Percentiles rank a stretch among this genome's conserved stretches.
These are phyloP conservation scores for Triangularia verruculosa DNA, from an alignment of 2,329 filamentous ascomycete genomes.

Conservation along the genomic window DNA sequence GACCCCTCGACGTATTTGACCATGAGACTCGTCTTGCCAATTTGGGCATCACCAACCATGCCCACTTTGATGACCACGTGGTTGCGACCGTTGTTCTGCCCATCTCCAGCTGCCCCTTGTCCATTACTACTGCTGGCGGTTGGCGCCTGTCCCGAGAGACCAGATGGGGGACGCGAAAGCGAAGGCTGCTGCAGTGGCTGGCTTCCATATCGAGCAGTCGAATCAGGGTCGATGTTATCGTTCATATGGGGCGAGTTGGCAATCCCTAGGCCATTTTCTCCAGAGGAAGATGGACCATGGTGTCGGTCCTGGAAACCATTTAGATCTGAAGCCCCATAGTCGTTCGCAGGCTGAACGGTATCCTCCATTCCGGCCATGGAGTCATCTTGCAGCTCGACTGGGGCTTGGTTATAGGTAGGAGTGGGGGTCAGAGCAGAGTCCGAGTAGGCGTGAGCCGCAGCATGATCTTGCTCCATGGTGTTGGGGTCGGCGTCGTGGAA, in stretches of 20 bases:
- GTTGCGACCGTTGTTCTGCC: slow-evolving; percentile 51
- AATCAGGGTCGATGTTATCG: slow-evolving; percentile 38
- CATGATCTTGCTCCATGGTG: slow-evolving; percentile 45
- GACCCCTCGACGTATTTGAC: slow-evolving; percentile 99
- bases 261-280: slow-evolving; percentile 47
- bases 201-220: slow-evolving; percentile 44
- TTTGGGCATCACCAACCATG: slow-evolving; percentile 99
- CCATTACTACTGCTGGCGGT: slow-evolving; percentile 36
- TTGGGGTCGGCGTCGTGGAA: slow-evolving; percentile 50
- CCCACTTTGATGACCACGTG: slow-evolving; percentile 98
- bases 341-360: slow-evolving; percentile 36
- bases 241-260: slow-evolving; percentile 40
- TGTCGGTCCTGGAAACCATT: slow-evolving; percentile 33
- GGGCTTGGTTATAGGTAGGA: slow-evolving; percentile 24
- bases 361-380: slow-evolving; percentile 49
- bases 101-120: slow-evolving; percentile 39
- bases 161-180: slow-evolving; percentile 55
- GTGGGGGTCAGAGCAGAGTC: slow-evolving; percentile 9
- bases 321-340: slow-evolving; percentile 30
- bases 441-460: slow-evolving; percentile 1
- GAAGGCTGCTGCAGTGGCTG: slow-evolving; percentile 45
- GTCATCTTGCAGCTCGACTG: slow-evolving; percentile 46
- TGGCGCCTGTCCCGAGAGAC: slow-evolving; percentile 44
- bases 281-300: slow-evolving; percentile 47
- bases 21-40: slow-evolving; percentile 98